A percentile compares a stretch with the other conserved stretches of the same genome.
These are phyloP conservation scores for Blastobotrys indianensis DNA, from an alignment of 1,139 yeast genomes.

Conservation along the genomic window DNA sequence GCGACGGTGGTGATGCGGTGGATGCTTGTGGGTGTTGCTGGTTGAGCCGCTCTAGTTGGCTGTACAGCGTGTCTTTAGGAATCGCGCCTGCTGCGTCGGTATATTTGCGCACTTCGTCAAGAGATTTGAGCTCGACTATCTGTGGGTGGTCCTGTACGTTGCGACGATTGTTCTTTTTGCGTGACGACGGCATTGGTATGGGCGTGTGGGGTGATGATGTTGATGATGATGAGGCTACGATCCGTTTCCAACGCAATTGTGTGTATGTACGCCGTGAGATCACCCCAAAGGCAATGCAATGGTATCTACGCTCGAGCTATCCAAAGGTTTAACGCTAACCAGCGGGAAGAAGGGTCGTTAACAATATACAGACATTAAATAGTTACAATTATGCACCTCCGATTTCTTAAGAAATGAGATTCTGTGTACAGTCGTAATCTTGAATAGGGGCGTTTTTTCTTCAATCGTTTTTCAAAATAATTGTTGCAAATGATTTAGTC, in stretches of 20 bases:
- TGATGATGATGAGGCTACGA: too few relatives aligned
- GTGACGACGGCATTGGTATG: conserved; percentile 5
- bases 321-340: too few relatives aligned
- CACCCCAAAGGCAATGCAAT: too few relatives aligned
- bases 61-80: conserved; percentile 26
- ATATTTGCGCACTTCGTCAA: conserved; percentile 17
- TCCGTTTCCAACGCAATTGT: too few relatives aligned
- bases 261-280: too few relatives aligned
- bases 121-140: conserved; percentile 21
- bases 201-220: too few relatives aligned
- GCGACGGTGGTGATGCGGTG: background rate
- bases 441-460: background rate
- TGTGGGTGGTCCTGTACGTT: conserved; percentile 15
- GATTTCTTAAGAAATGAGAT: background rate
- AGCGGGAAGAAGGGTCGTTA: too few relatives aligned
- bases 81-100: conserved; percentile 24
- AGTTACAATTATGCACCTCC: conserved; percentile 3
- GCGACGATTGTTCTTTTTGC: conserved; percentile 3
- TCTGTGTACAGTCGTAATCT: background rate
- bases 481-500: conserved; percentile 26
- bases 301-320: too few relatives aligned
- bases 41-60: conserved; percentile 27
- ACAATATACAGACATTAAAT: conserved; percentile 5
- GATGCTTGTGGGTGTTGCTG: conserved; percentile 2
- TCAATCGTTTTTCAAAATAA: background rate